A percentile compares a stretch with the other conserved stretches of the same genome.
These are phyloP conservation scores for Madurella fahalii DNA, from an alignment of 2,329 filamentous ascomycete genomes.

Conservation along the genomic window DNA sequence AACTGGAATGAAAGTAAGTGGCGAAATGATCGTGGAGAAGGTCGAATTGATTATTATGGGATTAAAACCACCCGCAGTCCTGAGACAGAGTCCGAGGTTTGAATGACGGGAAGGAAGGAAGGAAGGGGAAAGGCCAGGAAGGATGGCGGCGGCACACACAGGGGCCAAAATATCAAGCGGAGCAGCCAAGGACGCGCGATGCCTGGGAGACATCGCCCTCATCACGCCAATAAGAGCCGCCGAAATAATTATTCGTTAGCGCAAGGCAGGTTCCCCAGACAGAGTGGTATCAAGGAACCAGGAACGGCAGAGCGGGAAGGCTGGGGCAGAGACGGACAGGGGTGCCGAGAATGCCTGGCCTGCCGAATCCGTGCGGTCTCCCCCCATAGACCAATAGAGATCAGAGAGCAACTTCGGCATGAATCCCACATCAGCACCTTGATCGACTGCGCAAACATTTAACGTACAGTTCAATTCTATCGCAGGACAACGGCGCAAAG, in stretches of 20 bases:
- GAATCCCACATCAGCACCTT: too few species aligned
- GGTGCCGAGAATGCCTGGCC: neutral
- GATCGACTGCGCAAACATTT: too few species aligned
- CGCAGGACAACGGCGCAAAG: too few species aligned
- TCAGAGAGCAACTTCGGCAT: neutral
- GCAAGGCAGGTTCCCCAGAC: constrained; percentile 1
- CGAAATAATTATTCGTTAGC: constrained; percentile 2
- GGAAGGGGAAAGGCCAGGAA: constrained; percentile 9
- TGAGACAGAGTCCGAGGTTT: constrained; percentile 5
- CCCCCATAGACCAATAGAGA: too few species aligned
- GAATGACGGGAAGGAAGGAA: constrained; percentile 15
- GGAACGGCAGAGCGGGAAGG: constrained; percentile 6
- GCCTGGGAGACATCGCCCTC: constrained; percentile 1
- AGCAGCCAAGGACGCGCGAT: constrained; percentile 10
- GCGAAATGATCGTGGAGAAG: constrained; percentile 26
- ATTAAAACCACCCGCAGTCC: constrained; percentile 7
- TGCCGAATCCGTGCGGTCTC: neutral
- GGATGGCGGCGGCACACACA: constrained; percentile 11
- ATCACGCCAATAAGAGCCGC: constrained; percentile 16
- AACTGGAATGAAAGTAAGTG: constrained; percentile 11
- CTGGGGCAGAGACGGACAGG: constrained; percentile 11
- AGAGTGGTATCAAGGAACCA: neutral
- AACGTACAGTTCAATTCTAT: too few species aligned
- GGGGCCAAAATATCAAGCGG: constrained; percentile 18
- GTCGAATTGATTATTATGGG: constrained; percentile 18